Evolutionary conservation across 2,329 filamentous ascomycete species (phyloP), one percentile per base, ranked within the genome.

Genomic region (Didymella exigua): DNA sequence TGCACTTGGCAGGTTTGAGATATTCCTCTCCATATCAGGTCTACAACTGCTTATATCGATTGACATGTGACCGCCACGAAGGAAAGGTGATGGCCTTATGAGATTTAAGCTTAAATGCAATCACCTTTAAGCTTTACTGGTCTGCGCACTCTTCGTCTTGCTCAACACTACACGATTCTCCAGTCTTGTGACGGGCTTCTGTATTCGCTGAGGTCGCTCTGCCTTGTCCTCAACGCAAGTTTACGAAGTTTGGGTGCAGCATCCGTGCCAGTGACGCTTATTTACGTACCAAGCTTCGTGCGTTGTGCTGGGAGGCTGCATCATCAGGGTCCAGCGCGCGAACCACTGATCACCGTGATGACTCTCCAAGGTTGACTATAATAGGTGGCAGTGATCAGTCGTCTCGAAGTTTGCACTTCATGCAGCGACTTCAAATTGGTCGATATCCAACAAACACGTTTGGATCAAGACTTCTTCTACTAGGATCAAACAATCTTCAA

Each of bases 221-320:
- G 24, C 24, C 24, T 26, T 9, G 24, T 26, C 5, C 24, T 26
- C n/a, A 11, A 11, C n/a, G 29, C 13, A 13, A 41, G 14, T 13
- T 8, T 5, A 10, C 11, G 26, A 16, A 29, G 10, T 23, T 10
- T 26, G 26, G 13, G 27, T 27, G 38, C 21, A 38, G 19, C 11
- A n/a, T 5, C 21, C 45, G 16, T 34, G 27, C 46, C n/a, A 47
- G 37, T 56, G 54, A 56, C 38, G 54, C 40, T 19, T 11, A 10
- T 53, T 56, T 56, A 56, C 54, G 54, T 56, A 56, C 26, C 49
- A 21, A 44, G 33, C 30, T 26, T 49, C 37, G 19, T 23, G 29
- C 41, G 47, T 51, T 19, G 42, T 18, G 7, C 23, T 42, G 26
- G 46, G 27, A 43, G 47, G 53, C 29, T 41, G n/a, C 27, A 33